Evolutionary conservation across 2,329 filamentous ascomycete species (phyloP), one percentile per base, ranked within the genome.

Genomic region (Paradendryphiella salina): DNA sequence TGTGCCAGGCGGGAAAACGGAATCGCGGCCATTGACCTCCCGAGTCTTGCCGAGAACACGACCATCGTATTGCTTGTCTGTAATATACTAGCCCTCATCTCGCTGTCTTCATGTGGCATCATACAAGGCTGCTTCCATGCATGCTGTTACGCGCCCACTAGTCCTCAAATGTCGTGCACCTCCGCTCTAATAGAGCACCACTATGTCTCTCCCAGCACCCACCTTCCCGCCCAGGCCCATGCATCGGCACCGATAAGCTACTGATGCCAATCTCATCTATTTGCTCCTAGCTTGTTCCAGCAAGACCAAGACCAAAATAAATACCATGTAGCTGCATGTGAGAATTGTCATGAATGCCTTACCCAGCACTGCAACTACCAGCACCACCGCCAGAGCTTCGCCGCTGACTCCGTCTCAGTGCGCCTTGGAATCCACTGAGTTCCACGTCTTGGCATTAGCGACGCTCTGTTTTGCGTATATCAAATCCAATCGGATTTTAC

Each of bases 1-100:
- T 46, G 56, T 54, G 46, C 53, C 46, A 23, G 32, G 49, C 59
- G 61, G 63, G 50, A 64, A 50, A 59, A 55, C 59, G 63, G 63
- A 37, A 57, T 39, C 23, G 43, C 56, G 54, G 50, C 51, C 52
- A 55, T 51, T 55, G 50, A 44, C 49, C 49, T 58, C 51, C 59
- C 59, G 59, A 55, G 35, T 54, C 45, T 44, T 57, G 56, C 61
- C 63, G 63, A 56, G 40, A 41, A 34, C 43, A 45, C 29, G 23
- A 31, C 29, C 46, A 48, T 11, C 35, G 28, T 46, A 37, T 51
- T 48, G 42, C 15, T 20, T 47, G 41, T 46, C 33, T 43, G 41
- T 43, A 23, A 41, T 53, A 46, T 35, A 47, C 26, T n/a, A 39
- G 21, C 21, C 32, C 35, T 46, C 31, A 29, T 35, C 17, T 34